phyloP scores from a whole-genome alignment of 306 rosid species.

The Cucumis melo region DNA sequence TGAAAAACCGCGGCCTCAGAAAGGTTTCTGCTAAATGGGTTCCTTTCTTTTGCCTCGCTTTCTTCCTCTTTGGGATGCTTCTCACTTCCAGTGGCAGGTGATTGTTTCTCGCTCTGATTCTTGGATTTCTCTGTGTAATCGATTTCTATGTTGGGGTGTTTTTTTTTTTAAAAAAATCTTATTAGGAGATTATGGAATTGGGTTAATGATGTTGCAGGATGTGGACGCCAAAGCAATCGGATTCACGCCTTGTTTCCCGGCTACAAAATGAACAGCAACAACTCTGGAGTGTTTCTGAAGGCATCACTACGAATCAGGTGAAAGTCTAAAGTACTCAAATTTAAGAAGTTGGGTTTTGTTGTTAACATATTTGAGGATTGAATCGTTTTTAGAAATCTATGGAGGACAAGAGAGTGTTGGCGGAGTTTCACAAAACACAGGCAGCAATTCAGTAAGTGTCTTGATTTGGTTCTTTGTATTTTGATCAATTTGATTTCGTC shows the following conservation, averaged over 20 bases:
- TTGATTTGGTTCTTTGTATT: slow-evolving; percentile 3
- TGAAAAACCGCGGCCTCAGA: not conserved
- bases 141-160: not conserved
- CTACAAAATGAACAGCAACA: not conserved
- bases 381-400: slow-evolving; percentile 31
- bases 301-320: not conserved
- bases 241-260: not conserved
- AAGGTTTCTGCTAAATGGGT: not conserved
- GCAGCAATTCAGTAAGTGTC: slow-evolving; percentile 79
- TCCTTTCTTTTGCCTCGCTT: not conserved
- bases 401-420: slow-evolving; percentile 36
- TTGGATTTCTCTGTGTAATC: not conserved
- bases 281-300: not conserved
- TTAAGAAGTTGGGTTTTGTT: not conserved
- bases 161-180: not conserved
- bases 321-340: not conserved
- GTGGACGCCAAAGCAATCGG: not conserved
- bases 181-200: not conserved
- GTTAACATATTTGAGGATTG: not conserved
- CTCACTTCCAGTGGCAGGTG: slow-evolving; percentile 3
- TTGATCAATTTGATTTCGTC: not conserved
- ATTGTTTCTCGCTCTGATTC: not conserved
- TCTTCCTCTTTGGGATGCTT: not conserved
- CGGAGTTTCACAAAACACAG: slow-evolving; percentile 60
- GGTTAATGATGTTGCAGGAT: not conserved